Conservation (phyloP, 441 rosid species). For the Arabidopsis hybrid region DNA sequence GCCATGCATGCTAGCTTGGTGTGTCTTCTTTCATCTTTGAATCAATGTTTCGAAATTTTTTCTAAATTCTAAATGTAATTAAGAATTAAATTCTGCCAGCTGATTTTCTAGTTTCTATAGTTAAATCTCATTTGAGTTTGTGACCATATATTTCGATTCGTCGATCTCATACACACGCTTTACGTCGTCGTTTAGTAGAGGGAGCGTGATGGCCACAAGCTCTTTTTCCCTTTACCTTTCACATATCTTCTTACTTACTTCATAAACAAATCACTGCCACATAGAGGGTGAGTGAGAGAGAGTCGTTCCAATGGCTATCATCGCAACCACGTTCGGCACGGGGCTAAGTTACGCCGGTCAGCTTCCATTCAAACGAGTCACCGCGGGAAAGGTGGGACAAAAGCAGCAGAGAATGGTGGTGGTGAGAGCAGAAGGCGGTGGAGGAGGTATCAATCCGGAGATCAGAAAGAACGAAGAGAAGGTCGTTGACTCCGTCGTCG, state of each 20-base stretch:
- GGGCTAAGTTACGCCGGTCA: conserved; percentile 45
- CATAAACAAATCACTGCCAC: conserved; percentile 26
- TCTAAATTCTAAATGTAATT: too few species aligned
- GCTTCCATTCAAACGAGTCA: conserved; percentile 10
- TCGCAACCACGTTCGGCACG: conserved; percentile 37
- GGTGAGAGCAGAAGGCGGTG: conserved; percentile 71
- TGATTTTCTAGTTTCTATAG: too few species aligned
- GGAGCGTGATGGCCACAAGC: conserved; percentile 46
- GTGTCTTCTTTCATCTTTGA: too few species aligned
- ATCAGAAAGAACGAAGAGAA: conserved; percentile 86
- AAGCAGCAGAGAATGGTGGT: conserved; percentile 52
- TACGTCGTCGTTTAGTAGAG: conserved; percentile 23
- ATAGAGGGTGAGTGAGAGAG: conserved; percentile 12
- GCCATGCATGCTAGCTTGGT: too few species aligned
- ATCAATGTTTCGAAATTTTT: too few species aligned
- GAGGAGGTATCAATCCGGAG: conserved; percentile 69
- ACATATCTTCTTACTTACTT: conserved; percentile 27
- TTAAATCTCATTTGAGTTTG: background rate
- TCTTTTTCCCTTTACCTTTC: background rate
- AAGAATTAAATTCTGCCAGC: too few species aligned
- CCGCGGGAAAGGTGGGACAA: conserved; percentile 24
- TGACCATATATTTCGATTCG: background rate
- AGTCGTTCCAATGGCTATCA: conserved; percentile 51
- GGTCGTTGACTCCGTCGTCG: conserved; percentile 79
- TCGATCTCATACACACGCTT: conserved; percentile 8